Conservation (phyloP, 1,139 yeast species). For the Debaryomycetaceae sp. region DNA sequence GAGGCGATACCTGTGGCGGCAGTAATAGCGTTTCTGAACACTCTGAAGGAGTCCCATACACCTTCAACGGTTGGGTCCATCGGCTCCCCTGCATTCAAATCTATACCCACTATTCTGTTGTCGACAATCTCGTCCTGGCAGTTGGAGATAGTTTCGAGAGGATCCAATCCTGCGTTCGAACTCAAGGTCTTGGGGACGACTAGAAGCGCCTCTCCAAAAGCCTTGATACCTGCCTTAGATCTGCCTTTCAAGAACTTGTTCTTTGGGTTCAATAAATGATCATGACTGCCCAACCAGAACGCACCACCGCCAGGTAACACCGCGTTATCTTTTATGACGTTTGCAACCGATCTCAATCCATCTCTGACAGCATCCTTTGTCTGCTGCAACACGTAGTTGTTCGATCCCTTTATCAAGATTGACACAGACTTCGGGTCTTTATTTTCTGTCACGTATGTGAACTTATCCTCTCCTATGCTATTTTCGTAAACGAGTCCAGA, state of each 20-base stretch:
- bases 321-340: conserved; percentile 78
- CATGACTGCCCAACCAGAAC: conserved; percentile 78
- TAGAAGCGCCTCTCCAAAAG: conserved; percentile 88
- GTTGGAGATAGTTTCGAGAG: conserved; percentile 81
- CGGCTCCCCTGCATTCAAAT: conserved; percentile 88
- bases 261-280: conserved; percentile 53
- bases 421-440: conserved; percentile 90
- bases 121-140: conserved; percentile 89
- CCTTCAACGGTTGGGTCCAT: conserved; percentile 95
- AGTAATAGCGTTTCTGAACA: conserved; percentile 84
- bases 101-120: conserved; percentile 85
- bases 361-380: conserved; percentile 97
- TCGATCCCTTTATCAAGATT: conserved; percentile 89
- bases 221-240: conserved; percentile 84
- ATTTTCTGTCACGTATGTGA: conserved; percentile 91
- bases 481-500: conserved; percentile 93
- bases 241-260: conserved; percentile 73
- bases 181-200: conserved; percentile 92
- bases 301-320: conserved; percentile 98
- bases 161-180: conserved; percentile 90
- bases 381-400: conserved; percentile 82
- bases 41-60: conserved; percentile 94
- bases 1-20: conserved; percentile 95
- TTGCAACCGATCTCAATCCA: conserved; percentile 92
- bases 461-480: conserved; percentile 94